These are phyloP conservation scores for Colletotrichum sp. DNA, from an alignment of 2,329 filamentous ascomycete species.

Conservation along the genomic window DNA sequence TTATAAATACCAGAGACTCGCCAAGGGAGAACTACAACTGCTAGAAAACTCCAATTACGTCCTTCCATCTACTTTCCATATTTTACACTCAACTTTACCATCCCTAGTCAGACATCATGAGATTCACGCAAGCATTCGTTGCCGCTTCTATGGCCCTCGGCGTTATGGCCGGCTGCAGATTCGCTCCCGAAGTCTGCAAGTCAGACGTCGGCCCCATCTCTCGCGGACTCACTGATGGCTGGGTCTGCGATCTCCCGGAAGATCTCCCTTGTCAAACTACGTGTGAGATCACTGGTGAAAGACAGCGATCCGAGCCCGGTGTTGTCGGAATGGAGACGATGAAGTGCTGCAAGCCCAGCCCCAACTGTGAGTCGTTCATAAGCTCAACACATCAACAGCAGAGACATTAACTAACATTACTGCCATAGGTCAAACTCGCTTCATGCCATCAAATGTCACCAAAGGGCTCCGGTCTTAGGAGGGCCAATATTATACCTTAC, in stretches of 20 bases:
- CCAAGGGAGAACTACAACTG: accelerated
- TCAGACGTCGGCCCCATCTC: background rate
- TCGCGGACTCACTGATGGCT: background rate
- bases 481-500: background rate
- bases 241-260: background rate
- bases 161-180: background rate
- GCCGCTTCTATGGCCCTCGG: background rate
- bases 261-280: background rate
- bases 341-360: background rate
- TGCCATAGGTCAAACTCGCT: background rate
- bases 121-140: background rate
- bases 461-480: accelerated
- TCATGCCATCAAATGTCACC: background rate
- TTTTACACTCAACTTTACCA: background rate
- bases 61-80: background rate
- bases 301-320: background rate
- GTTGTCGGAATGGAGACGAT: background rate
- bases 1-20: background rate
- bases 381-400: background rate
- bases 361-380: background rate
- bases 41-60: background rate
- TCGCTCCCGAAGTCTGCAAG: background rate
- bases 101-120: background rate
- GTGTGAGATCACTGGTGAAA: background rate
- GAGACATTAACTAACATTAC: background rate